Percentiles rank a stretch among this genome's conserved stretches.
These are phyloP conservation scores for Mycena metata DNA, from an alignment of 768 basidiomycete genomes.

Conservation along the genomic window DNA sequence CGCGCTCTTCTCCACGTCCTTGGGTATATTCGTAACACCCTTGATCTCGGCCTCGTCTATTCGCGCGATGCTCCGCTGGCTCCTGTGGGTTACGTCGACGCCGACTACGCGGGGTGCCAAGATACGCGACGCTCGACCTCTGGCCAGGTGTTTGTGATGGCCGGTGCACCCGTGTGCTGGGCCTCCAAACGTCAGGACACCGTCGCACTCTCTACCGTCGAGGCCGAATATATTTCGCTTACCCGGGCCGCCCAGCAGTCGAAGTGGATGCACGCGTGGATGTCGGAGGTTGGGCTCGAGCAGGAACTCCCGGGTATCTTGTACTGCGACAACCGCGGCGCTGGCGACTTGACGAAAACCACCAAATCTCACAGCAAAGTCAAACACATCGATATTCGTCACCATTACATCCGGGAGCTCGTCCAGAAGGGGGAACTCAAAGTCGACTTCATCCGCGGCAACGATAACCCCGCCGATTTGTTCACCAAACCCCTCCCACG, in stretches of 20 bases:
- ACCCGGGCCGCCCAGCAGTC: slow-evolving; percentile 2
- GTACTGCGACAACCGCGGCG: slow-evolving; percentile 8
- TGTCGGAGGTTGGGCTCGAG: background rate
- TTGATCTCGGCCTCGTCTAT: background rate
- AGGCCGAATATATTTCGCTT: slow-evolving; percentile 8
- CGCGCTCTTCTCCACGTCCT: slow-evolving; percentile 2
- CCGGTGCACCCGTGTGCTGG: slow-evolving; percentile 44
- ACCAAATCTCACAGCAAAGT: slow-evolving; percentile 11
- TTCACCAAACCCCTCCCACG: slow-evolving; percentile 8
- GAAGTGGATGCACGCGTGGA: slow-evolving; percentile 22
- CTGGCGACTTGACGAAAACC: slow-evolving; percentile 10
- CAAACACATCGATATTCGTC: slow-evolving; percentile 13
- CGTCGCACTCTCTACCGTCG: background rate
- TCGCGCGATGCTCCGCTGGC: background rate
- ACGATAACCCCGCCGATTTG: background rate
- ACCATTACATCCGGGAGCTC: slow-evolving; percentile 7
- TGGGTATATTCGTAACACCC: background rate
- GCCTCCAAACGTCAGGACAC: slow-evolving; percentile 24
- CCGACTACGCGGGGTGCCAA: slow-evolving; percentile 43
- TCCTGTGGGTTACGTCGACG: slow-evolving; percentile 29
- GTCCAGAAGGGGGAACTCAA: background rate
- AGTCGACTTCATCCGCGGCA: slow-evolving; percentile 6
- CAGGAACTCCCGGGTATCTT: background rate
- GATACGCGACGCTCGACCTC: slow-evolving; percentile 41
- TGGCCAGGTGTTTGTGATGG: slow-evolving; percentile 42